Evolutionary conservation across 2,329 filamentous ascomycete genomes (phyloP).

Genomic region (Talaromyces sp.): DNA sequence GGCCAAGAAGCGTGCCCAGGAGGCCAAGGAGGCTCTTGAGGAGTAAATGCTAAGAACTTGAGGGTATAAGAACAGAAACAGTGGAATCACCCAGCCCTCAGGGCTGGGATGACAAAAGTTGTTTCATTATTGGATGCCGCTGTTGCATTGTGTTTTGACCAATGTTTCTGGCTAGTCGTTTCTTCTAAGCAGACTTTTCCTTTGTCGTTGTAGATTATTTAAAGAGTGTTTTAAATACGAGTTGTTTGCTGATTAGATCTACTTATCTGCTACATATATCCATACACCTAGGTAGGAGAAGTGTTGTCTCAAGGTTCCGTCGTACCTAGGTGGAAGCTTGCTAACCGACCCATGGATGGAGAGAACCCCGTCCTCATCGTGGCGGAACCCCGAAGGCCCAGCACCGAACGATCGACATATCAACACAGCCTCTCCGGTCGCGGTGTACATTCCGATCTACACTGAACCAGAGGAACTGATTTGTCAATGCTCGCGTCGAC

Average conservation of each 20-base stretch:
- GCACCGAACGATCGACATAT: not conserved
- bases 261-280: no score
- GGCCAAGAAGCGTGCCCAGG: slow-evolving; percentile 36
- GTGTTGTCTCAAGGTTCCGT: not conserved
- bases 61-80: not conserved
- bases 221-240: slow-evolving; percentile 2
- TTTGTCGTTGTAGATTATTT: slow-evolving; percentile 19
- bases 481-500: not conserved
- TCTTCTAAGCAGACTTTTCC: slow-evolving; percentile 16
- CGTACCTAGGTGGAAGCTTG: not conserved
- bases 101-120: not conserved
- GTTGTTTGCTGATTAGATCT: not conserved
- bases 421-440: not conserved
- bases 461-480: not conserved
- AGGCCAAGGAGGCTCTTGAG: slow-evolving; percentile 29
- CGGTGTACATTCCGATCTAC: not conserved
- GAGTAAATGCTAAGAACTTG: slow-evolving; percentile 9
- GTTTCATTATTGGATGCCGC: slow-evolving; percentile 2
- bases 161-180: slow-evolving; percentile 14
- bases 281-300: not conserved
- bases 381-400: not conserved
- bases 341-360: not conserved
- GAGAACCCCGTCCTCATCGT: not conserved
- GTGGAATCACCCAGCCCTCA: not conserved
- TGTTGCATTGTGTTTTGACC: not conserved